Evolutionary conservation across 2,329 filamentous ascomycete genomes (phyloP).

Genomic region (Davidsoniella virescens): DNA sequence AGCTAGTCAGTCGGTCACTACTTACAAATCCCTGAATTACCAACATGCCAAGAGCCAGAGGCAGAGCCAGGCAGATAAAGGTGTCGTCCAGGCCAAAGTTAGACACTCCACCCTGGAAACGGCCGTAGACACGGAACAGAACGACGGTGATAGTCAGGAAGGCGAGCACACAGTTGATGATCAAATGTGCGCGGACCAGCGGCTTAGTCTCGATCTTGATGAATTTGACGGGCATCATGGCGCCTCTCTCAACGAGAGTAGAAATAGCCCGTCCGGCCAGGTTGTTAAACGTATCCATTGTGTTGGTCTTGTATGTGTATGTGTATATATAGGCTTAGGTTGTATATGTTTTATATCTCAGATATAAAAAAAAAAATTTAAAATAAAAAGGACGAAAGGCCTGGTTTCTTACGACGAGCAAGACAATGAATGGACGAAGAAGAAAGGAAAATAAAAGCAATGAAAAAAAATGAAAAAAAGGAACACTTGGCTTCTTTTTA

Average conservation of each 20-base stretch:
- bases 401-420: too few species aligned
- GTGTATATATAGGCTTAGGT: not conserved
- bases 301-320: not conserved
- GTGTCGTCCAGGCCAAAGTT: slow-evolving; percentile 24
- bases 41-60: slow-evolving; percentile 19
- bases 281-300: not conserved
- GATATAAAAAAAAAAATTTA: too few species aligned
- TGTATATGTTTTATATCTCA: too few species aligned
- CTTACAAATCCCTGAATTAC: slow-evolving; percentile 20
- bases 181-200: slow-evolving; percentile 17
- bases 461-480: not conserved
- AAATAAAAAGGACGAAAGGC: too few species aligned
- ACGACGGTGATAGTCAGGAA: slow-evolving; percentile 17
- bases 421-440: not conserved
- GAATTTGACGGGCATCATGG: slow-evolving; percentile 9
- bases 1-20: not conserved
- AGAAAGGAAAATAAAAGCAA: not conserved
- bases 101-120: slow-evolving; percentile 16
- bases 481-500: not conserved
- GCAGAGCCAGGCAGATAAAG: slow-evolving; percentile 21
- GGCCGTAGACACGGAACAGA: slow-evolving; percentile 17
- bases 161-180: slow-evolving; percentile 16
- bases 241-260: slow-evolving; percentile 1
- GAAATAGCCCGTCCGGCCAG: not conserved
- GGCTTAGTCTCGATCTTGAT: slow-evolving; percentile 11